phyloP scores from a whole-genome alignment of 2,329 filamentous ascomycete genomes.

The Fusarium anguioides region DNA sequence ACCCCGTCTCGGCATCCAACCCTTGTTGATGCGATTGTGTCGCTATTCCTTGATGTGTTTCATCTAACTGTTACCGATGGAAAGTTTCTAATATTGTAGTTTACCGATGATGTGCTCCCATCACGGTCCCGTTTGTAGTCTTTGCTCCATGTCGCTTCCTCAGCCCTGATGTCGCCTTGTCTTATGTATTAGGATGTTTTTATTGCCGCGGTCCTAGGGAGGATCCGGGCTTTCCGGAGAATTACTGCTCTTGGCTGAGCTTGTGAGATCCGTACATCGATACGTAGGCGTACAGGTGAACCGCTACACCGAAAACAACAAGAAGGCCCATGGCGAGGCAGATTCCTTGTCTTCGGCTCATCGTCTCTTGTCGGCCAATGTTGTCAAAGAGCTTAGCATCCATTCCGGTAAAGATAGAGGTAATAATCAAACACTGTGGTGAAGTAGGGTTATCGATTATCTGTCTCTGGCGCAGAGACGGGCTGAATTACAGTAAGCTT shows the following conservation, averaged over 20 bases:
- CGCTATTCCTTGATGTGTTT: background rate
- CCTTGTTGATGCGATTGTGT: background rate
- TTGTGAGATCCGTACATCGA: background rate
- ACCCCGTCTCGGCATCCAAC: background rate
- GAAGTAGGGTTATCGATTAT: background rate
- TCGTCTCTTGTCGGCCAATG: background rate
- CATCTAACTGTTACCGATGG: background rate
- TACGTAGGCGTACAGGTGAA: slow-evolving; percentile 1
- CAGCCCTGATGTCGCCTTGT: background rate
- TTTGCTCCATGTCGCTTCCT: background rate
- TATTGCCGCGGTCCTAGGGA: background rate
- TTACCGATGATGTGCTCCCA: background rate
- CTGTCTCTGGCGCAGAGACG: background rate
- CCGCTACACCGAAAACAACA: background rate
- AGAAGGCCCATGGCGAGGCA: background rate
- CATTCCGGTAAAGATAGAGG: background rate
- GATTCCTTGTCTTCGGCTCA: background rate
- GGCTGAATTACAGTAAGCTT: background rate
- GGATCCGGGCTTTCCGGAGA: accelerated
- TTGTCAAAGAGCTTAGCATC: background rate
- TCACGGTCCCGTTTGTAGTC: background rate
- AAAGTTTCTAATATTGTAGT: no score
- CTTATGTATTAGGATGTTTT: background rate
- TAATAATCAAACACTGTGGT: background rate
- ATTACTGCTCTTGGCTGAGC: background rate